A percentile compares a stretch with the other conserved stretches of the same genome.
Conservation (phyloP, 148 eudicot species). For the Arctostaphylos glauca region DNA sequence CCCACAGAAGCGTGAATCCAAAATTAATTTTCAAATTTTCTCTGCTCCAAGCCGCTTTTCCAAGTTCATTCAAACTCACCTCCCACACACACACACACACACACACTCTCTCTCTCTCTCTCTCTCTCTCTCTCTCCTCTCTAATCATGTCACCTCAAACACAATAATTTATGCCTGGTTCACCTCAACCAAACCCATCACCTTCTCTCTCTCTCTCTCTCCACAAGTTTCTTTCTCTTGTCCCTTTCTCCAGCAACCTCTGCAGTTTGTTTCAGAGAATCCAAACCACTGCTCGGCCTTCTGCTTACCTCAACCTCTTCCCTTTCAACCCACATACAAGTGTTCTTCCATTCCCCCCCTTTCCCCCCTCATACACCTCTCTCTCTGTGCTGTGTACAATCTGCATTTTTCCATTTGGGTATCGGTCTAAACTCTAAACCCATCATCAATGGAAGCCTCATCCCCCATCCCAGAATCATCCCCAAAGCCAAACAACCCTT, state of each 20-base stretch:
- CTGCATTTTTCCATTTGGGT: conserved; percentile 7
- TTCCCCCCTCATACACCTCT: too few relatives aligned
- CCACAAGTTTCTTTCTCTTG: neutral
- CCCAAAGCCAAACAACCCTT: conserved; percentile 31
- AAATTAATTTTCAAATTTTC: neutral
- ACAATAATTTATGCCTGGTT: neutral
- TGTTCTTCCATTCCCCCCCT: neutral
- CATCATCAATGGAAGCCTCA: conserved; percentile 34
- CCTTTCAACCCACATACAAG: neutral
- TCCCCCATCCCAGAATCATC: conserved; percentile 37
- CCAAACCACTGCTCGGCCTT: neutral
- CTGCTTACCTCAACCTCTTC: neutral
- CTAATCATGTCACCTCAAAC: neutral
- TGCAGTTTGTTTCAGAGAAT: neutral
- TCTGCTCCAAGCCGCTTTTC: neutral
- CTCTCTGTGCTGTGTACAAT: neutral
- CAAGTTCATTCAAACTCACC: conserved; percentile 1
- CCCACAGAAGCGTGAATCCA: neutral
- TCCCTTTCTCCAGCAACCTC: neutral
- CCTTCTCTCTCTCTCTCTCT: neutral
- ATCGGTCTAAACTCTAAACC: conserved; percentile 6
- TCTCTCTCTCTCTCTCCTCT: too few relatives aligned
- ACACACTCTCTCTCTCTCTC: too few relatives aligned
- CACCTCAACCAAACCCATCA: neutral
- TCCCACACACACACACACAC: neutral